Evolutionary conservation across 1,284 basidiomycete genomes (phyloP).

Genomic region (Trichosporon asahii): DNA sequence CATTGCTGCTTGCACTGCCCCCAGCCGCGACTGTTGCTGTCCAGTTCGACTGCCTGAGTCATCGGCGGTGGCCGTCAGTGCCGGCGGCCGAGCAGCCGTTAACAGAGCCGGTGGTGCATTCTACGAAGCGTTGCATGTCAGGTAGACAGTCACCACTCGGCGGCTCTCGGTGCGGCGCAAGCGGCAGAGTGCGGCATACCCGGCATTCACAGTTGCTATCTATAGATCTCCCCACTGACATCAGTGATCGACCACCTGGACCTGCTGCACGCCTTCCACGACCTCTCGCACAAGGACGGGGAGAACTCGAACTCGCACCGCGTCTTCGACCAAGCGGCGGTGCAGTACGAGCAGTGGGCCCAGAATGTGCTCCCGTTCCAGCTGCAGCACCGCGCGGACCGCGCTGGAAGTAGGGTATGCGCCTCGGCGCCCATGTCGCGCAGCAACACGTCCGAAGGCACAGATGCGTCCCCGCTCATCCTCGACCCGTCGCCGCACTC

Average conservation of each 20-base stretch:
- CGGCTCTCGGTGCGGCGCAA: too few relatives aligned
- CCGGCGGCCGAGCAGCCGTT: too few relatives aligned
- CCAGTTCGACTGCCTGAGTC: too few relatives aligned
- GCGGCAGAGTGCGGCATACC: too few relatives aligned
- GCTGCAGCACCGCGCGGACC: background rate
- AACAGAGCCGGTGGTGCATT: too few relatives aligned
- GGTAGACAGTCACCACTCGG: too few relatives aligned
- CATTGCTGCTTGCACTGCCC: too few relatives aligned
- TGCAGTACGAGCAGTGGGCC: constrained; percentile 28
- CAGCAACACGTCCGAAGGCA: background rate
- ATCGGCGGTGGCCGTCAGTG: too few relatives aligned
- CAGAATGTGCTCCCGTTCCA: constrained; percentile 14
- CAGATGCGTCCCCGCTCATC: background rate
- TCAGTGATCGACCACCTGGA: constrained; percentile 31
- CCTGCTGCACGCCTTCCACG: constrained; percentile 26
- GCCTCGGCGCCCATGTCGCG: constrained; percentile 10
- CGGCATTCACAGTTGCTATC: too few relatives aligned
- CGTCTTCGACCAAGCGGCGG: constrained; percentile 19
- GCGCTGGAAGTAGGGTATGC: background rate
- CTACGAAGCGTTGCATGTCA: too few relatives aligned
- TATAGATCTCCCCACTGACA: background rate
- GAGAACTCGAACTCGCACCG: constrained; percentile 14
- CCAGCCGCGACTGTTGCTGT: too few relatives aligned
- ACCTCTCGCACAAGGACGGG: constrained; percentile 1
- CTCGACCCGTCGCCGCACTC: background rate